Evolutionary conservation across 495 filamentous ascomycete species (phyloP).

Genomic region (Aspergillus nidulans): DNA sequence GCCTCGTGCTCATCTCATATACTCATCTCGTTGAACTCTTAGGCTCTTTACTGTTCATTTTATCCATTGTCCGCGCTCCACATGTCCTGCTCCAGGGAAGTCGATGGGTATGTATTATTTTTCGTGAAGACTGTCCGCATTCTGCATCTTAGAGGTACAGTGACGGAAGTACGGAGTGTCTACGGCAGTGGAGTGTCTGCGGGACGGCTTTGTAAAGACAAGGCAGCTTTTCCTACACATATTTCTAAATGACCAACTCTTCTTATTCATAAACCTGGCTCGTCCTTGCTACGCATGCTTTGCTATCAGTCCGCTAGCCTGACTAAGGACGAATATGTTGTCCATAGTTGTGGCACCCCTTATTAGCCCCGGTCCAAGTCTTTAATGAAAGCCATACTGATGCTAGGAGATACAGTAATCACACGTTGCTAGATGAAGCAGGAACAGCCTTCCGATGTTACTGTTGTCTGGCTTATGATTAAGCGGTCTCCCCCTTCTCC

Average conservation of each 20-base stretch:
- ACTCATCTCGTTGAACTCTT: conserved; percentile 10
- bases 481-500: conserved; percentile 51
- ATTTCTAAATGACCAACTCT: conserved; percentile 6
- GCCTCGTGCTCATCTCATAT: conserved; percentile 11
- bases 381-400: too few relatives aligned
- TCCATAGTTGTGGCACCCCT: too few relatives aligned
- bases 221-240: conserved; percentile 11
- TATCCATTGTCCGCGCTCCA: neutral
- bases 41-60: conserved; percentile 6
- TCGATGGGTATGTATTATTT: conserved; percentile 7
- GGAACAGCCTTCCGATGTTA: too few relatives aligned
- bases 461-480: neutral
- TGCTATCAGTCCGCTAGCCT: neutral
- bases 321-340: too few relatives aligned
- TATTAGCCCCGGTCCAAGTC: too few relatives aligned
- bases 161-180: conserved; percentile 6
- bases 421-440: too few relatives aligned
- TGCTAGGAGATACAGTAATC: too few relatives aligned
- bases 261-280: conserved; percentile 1
- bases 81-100: neutral
- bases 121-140: conserved; percentile 21
- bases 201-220: conserved; percentile 14
- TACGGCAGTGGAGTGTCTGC: conserved; percentile 18
- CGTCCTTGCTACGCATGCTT: neutral
- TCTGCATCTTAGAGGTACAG: conserved; percentile 19